Conservation (phyloP, 805 yeast species). For the Yamadazyma insecticola region DNA sequence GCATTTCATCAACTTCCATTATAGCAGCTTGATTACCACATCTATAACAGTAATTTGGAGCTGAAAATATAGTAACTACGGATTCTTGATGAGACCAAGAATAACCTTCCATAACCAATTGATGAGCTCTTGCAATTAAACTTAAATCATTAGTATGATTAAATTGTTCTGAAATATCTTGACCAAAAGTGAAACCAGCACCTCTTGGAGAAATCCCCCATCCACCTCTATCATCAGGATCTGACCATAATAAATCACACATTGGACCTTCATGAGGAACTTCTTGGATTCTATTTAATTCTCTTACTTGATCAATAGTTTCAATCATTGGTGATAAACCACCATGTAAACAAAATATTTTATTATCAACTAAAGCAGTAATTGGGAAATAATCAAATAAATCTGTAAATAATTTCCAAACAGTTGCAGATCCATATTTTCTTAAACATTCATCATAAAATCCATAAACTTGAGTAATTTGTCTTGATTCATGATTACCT, state of each 20-base stretch:
- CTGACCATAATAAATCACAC: conserved; percentile 96
- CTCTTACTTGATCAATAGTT: conserved; percentile 88
- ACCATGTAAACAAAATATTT: conserved; percentile 90
- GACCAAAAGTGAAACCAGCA: conserved; percentile 98
- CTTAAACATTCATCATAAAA: conserved; percentile 93
- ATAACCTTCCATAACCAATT: conserved; percentile 96
- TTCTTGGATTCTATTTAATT: conserved; percentile 86
- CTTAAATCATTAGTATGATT: conserved; percentile 84
- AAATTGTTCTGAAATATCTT: conserved; percentile 89
- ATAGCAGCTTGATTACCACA: conserved; percentile 98
- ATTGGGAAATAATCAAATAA: conserved; percentile 90
- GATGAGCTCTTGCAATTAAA: conserved; percentile 92
- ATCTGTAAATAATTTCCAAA: conserved; percentile 91
- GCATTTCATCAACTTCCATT: conserved; percentile 95
- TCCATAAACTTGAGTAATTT: conserved; percentile 94
- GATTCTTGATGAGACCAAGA: conserved; percentile 92
- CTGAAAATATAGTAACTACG: conserved; percentile 90
- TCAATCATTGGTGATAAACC: conserved; percentile 94
- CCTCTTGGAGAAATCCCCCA: conserved; percentile 99
- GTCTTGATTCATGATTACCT: conserved; percentile 94
- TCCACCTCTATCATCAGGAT: conserved; percentile 96
- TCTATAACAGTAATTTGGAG: conserved; percentile 95
- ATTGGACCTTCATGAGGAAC: conserved; percentile 98
- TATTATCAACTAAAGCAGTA: conserved; percentile 87
- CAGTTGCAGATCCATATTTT: conserved; percentile 87